Percentiles rank a stretch among this genome's conserved stretches.
phyloP scores from a whole-genome alignment of 352 stramenopile species.

The Globisporangium irregulare region DNA sequence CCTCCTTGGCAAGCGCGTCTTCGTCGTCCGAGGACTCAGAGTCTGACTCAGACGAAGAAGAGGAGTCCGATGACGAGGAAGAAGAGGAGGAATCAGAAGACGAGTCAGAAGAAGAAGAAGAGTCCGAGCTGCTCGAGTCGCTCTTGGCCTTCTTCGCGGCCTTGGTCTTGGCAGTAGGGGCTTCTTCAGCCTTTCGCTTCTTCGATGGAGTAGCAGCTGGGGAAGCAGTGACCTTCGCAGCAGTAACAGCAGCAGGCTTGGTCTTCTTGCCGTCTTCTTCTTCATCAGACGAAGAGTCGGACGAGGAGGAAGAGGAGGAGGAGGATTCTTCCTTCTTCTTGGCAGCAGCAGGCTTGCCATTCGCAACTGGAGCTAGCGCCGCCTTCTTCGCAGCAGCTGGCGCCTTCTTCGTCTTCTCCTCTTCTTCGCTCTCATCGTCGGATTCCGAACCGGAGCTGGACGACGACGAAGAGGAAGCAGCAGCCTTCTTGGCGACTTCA shows the following conservation, averaged over 20 bases:
- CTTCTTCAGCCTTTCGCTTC: conserved; percentile 56
- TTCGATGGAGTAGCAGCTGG: conserved; percentile 26
- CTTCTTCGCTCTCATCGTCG: conserved; percentile 49
- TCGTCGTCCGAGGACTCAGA: conserved; percentile 40
- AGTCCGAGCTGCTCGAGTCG: conserved; percentile 42
- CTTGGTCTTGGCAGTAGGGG: conserved; percentile 15
- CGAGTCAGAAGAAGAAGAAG: conserved; percentile 50
- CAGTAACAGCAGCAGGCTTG: conserved; percentile 24
- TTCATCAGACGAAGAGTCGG: conserved; percentile 38
- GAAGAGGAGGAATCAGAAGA: conserved; percentile 48
- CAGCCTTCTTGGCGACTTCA: conserved; percentile 23
- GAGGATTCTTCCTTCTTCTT: conserved; percentile 24
- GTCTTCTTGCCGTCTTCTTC: conserved; percentile 30
- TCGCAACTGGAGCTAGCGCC: conserved; percentile 19
- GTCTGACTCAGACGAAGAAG: conserved; percentile 34
- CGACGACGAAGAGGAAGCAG: conserved; percentile 26
- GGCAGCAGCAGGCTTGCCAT: conserved; percentile 17
- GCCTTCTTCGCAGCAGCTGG: conserved; percentile 26
- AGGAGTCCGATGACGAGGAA: conserved; percentile 24
- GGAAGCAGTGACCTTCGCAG: conserved; percentile 19
- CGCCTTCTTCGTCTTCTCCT: conserved; percentile 25
- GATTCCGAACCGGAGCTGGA: conserved; percentile 49
- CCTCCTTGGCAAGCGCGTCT: conserved; percentile 72
- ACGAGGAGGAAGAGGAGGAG: conserved; percentile 32
- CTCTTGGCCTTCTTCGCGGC: conserved; percentile 37